phyloP scores from a whole-genome alignment of 2,329 filamentous ascomycete species.

The Xylariaceae sp. region DNA sequence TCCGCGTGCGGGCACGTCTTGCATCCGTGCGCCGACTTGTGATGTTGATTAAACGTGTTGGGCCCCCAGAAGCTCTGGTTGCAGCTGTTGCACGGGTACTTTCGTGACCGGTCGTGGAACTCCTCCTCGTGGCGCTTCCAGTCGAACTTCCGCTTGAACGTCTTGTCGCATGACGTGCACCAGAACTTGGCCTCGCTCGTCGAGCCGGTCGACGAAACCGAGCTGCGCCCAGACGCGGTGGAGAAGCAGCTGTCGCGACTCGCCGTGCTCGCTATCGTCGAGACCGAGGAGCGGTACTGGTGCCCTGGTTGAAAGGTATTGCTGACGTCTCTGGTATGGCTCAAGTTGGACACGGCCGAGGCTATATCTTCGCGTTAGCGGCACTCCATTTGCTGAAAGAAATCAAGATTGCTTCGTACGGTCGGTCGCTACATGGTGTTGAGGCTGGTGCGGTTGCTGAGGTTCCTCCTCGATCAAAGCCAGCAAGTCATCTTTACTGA shows the following conservation, averaged over 20 bases:
- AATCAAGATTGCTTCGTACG: no score
- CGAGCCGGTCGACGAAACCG: conserved; percentile 20
- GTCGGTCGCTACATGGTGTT: neutral
- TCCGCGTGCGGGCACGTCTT: conserved; percentile 63
- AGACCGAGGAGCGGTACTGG: conserved; percentile 25
- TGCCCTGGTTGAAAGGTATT: conserved; percentile 13
- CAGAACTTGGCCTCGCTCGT: conserved; percentile 25
- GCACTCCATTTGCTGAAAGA: conserved; percentile 9
- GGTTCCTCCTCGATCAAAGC: conserved; percentile 25
- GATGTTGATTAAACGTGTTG: conserved; percentile 65
- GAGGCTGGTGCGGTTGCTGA: conserved; percentile 6
- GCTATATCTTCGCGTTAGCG: conserved; percentile 9
- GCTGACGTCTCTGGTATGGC: conserved; percentile 23
- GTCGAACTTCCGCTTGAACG: conserved; percentile 64
- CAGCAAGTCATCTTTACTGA: conserved; percentile 25
- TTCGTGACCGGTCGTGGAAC: conserved; percentile 64
- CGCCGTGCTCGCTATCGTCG: conserved; percentile 27
- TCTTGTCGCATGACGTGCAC: conserved; percentile 53
- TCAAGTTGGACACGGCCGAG: conserved; percentile 20
- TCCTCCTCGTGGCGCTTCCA: conserved; percentile 68
- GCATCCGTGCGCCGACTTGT: conserved; percentile 61
- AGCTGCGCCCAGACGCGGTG: conserved; percentile 24
- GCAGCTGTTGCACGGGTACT: conserved; percentile 64
- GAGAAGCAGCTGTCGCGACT: conserved; percentile 30
- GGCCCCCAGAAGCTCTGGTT: conserved; percentile 65